Evolutionary conservation across 106 monocot genomes (phyloP).

Genomic region (Triglochin maritima): DNA sequence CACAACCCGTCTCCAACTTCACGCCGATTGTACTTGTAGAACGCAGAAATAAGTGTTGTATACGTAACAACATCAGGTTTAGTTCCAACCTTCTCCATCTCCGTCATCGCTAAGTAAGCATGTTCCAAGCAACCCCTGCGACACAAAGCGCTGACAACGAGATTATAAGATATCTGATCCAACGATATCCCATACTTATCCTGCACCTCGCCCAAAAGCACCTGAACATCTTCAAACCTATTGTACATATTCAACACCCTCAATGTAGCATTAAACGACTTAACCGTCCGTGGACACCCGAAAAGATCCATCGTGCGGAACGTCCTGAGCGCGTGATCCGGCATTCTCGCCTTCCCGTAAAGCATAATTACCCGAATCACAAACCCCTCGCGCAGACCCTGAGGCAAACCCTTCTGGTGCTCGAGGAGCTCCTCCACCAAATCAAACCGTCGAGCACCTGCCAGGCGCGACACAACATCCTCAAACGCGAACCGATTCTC

Average conservation of each 20-base stretch:
- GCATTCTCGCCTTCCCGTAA: slow-evolving; percentile 75
- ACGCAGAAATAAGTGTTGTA: slow-evolving; percentile 68
- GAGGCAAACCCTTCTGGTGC: slow-evolving; percentile 65
- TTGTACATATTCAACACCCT: slow-evolving; percentile 46
- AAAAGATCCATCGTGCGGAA: slow-evolving; percentile 62
- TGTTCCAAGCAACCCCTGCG: slow-evolving; percentile 37
- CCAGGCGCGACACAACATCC: slow-evolving; percentile 55
- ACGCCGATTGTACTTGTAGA: slow-evolving; percentile 52
- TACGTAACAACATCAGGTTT: slow-evolving; percentile 83
- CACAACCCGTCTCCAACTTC: slow-evolving; percentile 86
- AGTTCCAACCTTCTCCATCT: slow-evolving; percentile 54
- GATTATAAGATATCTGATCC: slow-evolving; percentile 79
- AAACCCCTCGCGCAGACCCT: slow-evolving; percentile 81
- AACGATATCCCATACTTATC: slow-evolving; percentile 43
- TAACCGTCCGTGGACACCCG: slow-evolving; percentile 55
- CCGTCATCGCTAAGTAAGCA: slow-evolving; percentile 59
- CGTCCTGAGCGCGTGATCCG: slow-evolving; percentile 53
- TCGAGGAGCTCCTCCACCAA: slow-evolving; percentile 77
- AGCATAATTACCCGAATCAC: slow-evolving; percentile 60
- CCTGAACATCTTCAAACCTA: slow-evolving; percentile 24
- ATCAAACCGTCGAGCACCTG: slow-evolving; percentile 57
- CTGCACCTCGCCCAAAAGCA: slow-evolving; percentile 21
- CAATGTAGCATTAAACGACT: slow-evolving; percentile 80
- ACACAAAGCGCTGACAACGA: slow-evolving; percentile 54
- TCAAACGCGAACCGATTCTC: slow-evolving; percentile 86